Evolutionary conservation across 1,284 basidiomycete species (phyloP).

Genomic region (Coriolopsis trogii): DNA sequence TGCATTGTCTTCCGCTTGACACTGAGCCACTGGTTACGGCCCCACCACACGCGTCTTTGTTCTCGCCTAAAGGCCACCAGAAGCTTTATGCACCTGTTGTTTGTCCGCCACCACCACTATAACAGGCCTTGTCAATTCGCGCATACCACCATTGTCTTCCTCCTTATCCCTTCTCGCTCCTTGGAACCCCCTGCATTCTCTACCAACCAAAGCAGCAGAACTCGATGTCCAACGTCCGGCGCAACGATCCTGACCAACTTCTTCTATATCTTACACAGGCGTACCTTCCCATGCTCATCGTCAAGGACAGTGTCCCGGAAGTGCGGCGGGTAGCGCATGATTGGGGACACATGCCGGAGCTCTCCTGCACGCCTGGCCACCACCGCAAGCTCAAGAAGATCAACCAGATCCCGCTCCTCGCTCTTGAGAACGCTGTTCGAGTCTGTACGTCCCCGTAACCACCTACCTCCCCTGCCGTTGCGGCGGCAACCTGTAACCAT

Average conservation of each 20-base stretch:
- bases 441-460: background rate
- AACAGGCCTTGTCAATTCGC: too few relatives aligned
- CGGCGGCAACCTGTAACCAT: background rate
- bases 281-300: constrained; percentile 1
- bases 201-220: background rate
- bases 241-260: background rate
- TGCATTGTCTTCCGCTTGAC: background rate
- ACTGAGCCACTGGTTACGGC: background rate
- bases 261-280: background rate
- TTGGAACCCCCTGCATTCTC: background rate
- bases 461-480: background rate
- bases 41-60: background rate
- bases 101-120: background rate
- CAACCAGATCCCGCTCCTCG: background rate
- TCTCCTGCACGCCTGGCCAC: background rate
- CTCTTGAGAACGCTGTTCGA: background rate
- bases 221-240: background rate
- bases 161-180: too few relatives aligned
- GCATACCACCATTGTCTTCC: too few relatives aligned
- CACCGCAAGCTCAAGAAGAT: background rate
- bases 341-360: background rate
- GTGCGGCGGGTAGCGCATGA: background rate
- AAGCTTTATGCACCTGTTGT: background rate
- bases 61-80: background rate
- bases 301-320: background rate